Base-by-base conservation (phyloP, 345 rosid genomes). In the Salix arbutifolia region DNA sequence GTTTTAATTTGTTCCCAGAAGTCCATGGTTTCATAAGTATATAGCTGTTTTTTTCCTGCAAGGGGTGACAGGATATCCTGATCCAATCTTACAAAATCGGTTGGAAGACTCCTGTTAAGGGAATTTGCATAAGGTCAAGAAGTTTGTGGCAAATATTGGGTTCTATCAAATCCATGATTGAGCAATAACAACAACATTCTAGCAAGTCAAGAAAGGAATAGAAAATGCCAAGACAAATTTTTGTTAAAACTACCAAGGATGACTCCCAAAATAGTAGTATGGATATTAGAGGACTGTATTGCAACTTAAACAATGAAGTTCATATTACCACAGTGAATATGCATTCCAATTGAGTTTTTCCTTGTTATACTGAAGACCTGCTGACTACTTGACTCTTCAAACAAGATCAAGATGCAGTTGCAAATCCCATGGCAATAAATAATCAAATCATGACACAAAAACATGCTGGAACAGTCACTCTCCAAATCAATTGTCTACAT, bases 1-100 rank as follows among this genome's bases (percentile, higher is more conserved):
- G 95, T 86, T 81, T 94, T 94, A 12, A 94, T 94, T 87, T 93
- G 97, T 83, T 93, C 97, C 97, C 97, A 93, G 78, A 91, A 93
- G 71, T 90, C 90, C 82, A 74, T 87, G 58, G 88, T 90, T 84
- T 89, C 94, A 65, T 89, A 90, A 23, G 97, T 90, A 80, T 90
- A 94, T 60, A 91, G 83, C 80, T 87, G 89, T 81, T 88, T 94
- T 83, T 94, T 94, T 72, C 98, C 98, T 46, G 98, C 90, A 60
- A 94, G 93, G 70, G 98, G 98, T 44, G 97, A 90, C 74, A 93
- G 75, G 68, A 93, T 93, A 84, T 91, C 98, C 79, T 94, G 98
- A 86, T 94, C 98, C 85, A 94, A 81, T 78, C 98, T 87, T 75
- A 94, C 89, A 87, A 89, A 91, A 81, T 87, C 90, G 30, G 79